Evolutionary conservation across 805 yeast genomes (phyloP), one percentile per base, ranked within the genome.

Genomic region (Metschnikowia lachancei): DNA sequence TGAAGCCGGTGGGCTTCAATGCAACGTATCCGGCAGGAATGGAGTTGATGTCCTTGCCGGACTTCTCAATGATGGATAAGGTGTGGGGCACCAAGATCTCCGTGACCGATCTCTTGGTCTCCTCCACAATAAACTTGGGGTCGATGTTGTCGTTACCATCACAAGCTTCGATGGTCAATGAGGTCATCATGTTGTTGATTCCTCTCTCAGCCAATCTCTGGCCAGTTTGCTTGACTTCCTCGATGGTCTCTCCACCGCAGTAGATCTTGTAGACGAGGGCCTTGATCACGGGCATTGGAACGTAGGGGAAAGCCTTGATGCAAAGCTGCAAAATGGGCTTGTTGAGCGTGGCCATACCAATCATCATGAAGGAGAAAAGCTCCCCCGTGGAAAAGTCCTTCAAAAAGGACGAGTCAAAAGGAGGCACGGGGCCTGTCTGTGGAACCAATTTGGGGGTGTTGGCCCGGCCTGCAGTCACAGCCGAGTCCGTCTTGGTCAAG

Each of bases 21-120:
- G 96, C 98, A 47, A 89, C 87, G 65, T 88, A 91, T 20, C 96
- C 96, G 2, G 96, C 88, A 9, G 96, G 90, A 28, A 92, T 80
- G 13, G 80, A 74, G 62, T 87, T 84, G 53, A 84, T 70, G 52
- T 75, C 74, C 43, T 65, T 65, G 4, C 71, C 70, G 4, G 69
- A 58, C 36, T 67, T 59, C 45, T 72, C 65, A 54, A 86, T 75
- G 64, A 83, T 80, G 39, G 73, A 66, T 33, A 80, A 61, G n/a
- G 91, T 77, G 63, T 85, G 87, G 13, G 94, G 92, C 30, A 78
- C 75, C 60, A 86, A 70, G 36, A 89, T 82, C 36, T 82, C 77
- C 39, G 76, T 76, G 41, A 91, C 76, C 11, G 95, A 86, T 38
- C 73, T 70, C 47, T 80, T 73, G 16, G 92, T 85, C 62, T 83